Evolutionary conservation across 108 stramenopile genomes (phyloP).

Genomic region (Cyclotella atomus): DNA sequence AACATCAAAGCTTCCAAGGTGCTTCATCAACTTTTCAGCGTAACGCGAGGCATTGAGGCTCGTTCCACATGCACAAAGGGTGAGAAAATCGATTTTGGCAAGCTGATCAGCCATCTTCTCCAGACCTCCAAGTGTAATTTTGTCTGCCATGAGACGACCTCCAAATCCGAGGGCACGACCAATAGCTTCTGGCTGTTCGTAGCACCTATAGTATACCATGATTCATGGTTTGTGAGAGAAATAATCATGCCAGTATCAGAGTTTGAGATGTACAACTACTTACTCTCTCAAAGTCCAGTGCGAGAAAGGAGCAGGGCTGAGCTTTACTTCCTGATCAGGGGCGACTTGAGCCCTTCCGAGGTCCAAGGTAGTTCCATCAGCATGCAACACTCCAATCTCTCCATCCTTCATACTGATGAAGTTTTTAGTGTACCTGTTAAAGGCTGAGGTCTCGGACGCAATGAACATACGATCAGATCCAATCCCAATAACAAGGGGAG

Average conservation of each 20-base stretch:
- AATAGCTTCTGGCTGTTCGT: conserved; percentile 74
- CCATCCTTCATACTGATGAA: conserved; percentile 99
- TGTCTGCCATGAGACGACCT: conserved; percentile 73
- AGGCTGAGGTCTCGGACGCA: conserved; percentile 97
- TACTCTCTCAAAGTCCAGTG: conserved; percentile 98
- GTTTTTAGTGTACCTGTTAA: conserved; percentile 98
- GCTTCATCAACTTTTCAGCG: conserved; percentile 97
- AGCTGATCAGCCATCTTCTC: conserved; percentile 79
- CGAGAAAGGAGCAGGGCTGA: conserved; percentile 91
- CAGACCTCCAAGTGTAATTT: conserved; percentile 85
- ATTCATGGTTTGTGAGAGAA: too few relatives aligned
- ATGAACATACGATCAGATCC: conserved; percentile 92
- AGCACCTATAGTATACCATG: too few relatives aligned
- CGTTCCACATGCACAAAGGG: conserved; percentile 96
- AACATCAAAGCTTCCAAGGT: conserved; percentile 90
- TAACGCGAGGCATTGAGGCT: conserved; percentile 93
- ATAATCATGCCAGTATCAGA: too few relatives aligned
- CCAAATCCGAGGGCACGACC: conserved; percentile 93
- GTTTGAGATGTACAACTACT: too few relatives aligned
- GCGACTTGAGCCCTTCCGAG: conserved; percentile 84
- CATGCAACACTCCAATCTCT: conserved; percentile 94
- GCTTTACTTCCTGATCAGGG: conserved; percentile 94
- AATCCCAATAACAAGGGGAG: conserved; percentile 97
- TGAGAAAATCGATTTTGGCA: conserved; percentile 80
- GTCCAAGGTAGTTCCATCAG: conserved; percentile 92